Conservation (phyloP, 2,329 filamentous ascomycete species). For the Paracoccidioides lutzii region DNA sequence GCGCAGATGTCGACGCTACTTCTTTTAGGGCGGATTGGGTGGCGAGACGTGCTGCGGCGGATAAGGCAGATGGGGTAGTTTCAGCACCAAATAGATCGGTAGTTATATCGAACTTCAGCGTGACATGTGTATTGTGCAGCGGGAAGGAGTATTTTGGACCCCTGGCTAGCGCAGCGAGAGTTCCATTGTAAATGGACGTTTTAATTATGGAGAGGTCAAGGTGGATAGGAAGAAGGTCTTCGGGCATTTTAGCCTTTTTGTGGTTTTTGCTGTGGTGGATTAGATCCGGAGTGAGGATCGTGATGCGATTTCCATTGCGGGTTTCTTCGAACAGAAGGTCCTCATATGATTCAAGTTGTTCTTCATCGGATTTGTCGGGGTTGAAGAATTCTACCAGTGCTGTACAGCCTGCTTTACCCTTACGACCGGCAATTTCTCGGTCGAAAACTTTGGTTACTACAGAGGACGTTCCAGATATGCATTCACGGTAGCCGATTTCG, state of each 20-base stretch:
- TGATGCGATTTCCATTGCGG: constrained; percentile 58
- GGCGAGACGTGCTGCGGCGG: constrained; percentile 53
- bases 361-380: neutral
- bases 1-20: constrained; percentile 42
- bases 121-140: constrained; percentile 61
- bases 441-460: constrained; percentile 57
- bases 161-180: constrained; percentile 67
- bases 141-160: constrained; percentile 72
- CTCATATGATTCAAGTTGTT: constrained; percentile 10
- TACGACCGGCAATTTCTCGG: constrained; percentile 64
- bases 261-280: constrained; percentile 25
- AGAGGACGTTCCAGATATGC: constrained; percentile 46
- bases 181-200: constrained; percentile 59
- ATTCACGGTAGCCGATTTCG: constrained; percentile 90
- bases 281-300: constrained; percentile 43
- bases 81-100: constrained; percentile 54
- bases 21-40: constrained; percentile 57
- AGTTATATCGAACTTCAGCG: constrained; percentile 52
- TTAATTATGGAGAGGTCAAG: constrained; percentile 38
- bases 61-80: constrained; percentile 54
- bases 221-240: constrained; percentile 32
- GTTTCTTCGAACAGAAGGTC: constrained; percentile 31
- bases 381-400: constrained; percentile 51
- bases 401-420: constrained; percentile 63
- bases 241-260: constrained; percentile 1